Conservation (phyloP, 108 stramenopile species). For the Pseudonitzschia pungens region DNA sequence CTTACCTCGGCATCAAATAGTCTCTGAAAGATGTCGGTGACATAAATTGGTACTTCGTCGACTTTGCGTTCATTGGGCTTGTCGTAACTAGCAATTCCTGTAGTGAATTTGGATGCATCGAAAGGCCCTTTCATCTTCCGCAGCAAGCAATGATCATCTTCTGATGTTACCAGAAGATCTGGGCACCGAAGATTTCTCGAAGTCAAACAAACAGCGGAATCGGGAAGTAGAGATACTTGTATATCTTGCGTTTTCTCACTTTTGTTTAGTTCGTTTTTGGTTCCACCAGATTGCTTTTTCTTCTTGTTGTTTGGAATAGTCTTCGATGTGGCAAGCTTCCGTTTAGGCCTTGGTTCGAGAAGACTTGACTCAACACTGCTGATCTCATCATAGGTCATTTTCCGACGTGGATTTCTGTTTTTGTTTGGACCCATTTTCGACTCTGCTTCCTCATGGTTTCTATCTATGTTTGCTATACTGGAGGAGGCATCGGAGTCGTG, state of each 20-base stretch:
- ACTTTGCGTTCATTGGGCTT: slow-evolving; percentile 24
- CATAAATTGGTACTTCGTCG: slow-evolving; percentile 55
- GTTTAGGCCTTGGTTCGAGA: slow-evolving; percentile 13
- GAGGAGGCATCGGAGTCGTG: background rate
- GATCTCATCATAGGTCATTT: background rate
- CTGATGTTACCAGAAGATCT: slow-evolving; percentile 11
- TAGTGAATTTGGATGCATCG: slow-evolving; percentile 34
- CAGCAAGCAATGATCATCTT: slow-evolving; percentile 10
- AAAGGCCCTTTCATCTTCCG: slow-evolving; percentile 27
- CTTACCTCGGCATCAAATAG: slow-evolving; percentile 75
- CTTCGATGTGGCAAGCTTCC: background rate
- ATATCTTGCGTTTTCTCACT: background rate
- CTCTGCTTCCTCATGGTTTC: background rate
- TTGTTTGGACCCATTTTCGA: background rate
- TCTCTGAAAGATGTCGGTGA: slow-evolving; percentile 83
- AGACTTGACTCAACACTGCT: background rate
- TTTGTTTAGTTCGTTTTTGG: background rate
- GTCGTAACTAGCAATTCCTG: slow-evolving; percentile 40
- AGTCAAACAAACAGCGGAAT: background rate
- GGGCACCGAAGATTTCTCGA: slow-evolving; percentile 3
- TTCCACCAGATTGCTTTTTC: background rate
- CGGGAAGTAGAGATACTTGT: background rate
- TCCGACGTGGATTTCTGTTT: slow-evolving; percentile 5
- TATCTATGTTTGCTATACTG: background rate
- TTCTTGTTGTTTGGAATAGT: background rate